phyloP scores from a whole-genome alignment of 2,329 filamentous ascomycete genomes.

The Colletotrichum sp. region DNA sequence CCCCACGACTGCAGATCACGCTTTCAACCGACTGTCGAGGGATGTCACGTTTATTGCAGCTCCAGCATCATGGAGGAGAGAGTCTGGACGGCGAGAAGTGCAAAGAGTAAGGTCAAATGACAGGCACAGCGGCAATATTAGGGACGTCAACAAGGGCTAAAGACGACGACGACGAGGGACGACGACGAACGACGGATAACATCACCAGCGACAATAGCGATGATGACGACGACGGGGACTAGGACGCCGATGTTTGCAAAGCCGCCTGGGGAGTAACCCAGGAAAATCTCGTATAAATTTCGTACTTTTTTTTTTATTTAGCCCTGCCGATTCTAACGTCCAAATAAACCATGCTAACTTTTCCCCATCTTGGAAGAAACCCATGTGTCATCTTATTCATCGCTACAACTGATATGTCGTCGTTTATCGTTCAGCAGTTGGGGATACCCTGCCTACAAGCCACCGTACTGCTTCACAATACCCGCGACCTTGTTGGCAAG shows the following conservation, averaged over 20 bases:
- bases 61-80: not conserved
- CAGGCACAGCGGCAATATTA: not conserved
- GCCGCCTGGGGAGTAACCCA: not conserved
- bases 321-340: not conserved
- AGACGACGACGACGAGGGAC: not conserved
- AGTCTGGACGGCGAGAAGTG: not conserved
- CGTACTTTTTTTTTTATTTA: not conserved
- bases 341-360: not conserved
- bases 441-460: constrained; percentile 10
- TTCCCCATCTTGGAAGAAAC: not conserved
- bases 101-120: not conserved
- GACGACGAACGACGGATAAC: not conserved
- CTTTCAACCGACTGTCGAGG: not conserved
- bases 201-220: not conserved
- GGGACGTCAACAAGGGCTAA: not conserved
- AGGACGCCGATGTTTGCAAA: not conserved
- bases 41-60: not conserved
- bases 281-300: constrained; percentile 1
- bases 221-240: not conserved
- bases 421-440: not conserved
- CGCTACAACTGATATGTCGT: not conserved
- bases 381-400: not conserved
- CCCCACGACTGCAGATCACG: not conserved
- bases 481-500: constrained; percentile 82
- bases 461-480: constrained; percentile 69